Evolutionary conservation across 345 rosid genomes (phyloP).

Genomic region (Ricinus communis): DNA sequence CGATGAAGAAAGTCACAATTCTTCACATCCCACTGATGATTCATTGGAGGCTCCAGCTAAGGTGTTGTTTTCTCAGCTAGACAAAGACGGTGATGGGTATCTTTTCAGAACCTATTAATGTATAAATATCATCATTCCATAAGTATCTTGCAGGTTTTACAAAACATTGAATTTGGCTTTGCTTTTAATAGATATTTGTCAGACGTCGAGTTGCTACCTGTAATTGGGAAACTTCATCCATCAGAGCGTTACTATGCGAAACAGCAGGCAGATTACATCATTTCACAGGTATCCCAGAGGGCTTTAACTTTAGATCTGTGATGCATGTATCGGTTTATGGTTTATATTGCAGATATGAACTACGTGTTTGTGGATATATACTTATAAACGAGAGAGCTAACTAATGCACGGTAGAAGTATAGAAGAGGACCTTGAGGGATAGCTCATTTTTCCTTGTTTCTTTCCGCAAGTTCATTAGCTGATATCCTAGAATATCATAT

Average conservation of each 20-base stretch:
- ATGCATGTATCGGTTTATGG: neutral
- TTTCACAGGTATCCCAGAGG: slow-evolving; percentile 65
- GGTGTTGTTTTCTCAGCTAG: slow-evolving; percentile 71
- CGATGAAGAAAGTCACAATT: slow-evolving; percentile 70
- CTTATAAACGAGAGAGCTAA: neutral
- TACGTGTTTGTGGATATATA: neutral
- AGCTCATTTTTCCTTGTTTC: neutral
- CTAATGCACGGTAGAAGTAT: neutral
- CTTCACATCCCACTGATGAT: slow-evolving; percentile 60
- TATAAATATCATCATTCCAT: neutral
- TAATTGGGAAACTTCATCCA: slow-evolving; percentile 90
- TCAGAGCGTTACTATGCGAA: slow-evolving; percentile 90
- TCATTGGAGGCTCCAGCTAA: slow-evolving; percentile 75
- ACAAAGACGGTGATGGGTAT: slow-evolving; percentile 92
- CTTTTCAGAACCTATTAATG: slow-evolving; percentile 6
- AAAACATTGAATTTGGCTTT: slow-evolving; percentile 15
- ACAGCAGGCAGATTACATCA: slow-evolving; percentile 87
- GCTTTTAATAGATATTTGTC: slow-evolving; percentile 55
- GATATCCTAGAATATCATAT: neutral
- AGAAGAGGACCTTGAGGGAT: neutral
- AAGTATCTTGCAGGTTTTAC: slow-evolving; percentile 10
- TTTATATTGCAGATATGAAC: neutral
- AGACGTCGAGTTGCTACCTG: slow-evolving; percentile 66
- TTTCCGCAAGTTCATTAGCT: neutral
- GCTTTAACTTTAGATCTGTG: neutral